Percentiles rank a stretch among this genome's conserved stretches.
These are phyloP conservation scores for Heracleum sosnowskyi DNA, from an alignment of 129 eudicot genomes.

Conservation along the genomic window DNA sequence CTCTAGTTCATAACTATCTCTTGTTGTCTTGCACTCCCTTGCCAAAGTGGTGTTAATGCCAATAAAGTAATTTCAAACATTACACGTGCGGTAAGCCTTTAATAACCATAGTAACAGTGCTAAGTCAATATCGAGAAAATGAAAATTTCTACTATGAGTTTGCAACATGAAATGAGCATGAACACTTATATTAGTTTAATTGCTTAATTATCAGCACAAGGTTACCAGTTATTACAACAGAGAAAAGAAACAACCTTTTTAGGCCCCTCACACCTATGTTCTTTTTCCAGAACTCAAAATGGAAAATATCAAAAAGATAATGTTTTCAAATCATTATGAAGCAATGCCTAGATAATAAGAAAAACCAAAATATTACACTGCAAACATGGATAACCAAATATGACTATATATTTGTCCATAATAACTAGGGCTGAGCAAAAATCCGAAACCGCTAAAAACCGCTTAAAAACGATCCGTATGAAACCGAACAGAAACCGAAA, in stretches of 20 bases:
- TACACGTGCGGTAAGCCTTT: background rate
- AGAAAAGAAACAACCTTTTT: background rate
- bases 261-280: background rate
- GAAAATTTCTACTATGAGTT: background rate
- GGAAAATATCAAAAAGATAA: background rate
- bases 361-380: background rate
- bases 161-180: background rate
- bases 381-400: background rate
- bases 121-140: background rate
- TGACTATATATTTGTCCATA: background rate
- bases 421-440: no score
- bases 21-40: background rate
- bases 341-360: background rate
- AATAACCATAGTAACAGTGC: background rate
- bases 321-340: background rate
- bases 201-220: background rate
- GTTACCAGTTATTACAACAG: background rate
- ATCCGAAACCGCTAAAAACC: no score
- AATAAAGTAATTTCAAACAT: background rate
- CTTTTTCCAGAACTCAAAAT: background rate
- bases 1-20: background rate
- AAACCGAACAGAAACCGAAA: no score
- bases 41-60: background rate
- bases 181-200: background rate
- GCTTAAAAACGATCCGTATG: no score